Evolutionary conservation across 306 rosid species (phyloP), one percentile per base, ranked within the genome.

Genomic region (Quercus robur): DNA sequence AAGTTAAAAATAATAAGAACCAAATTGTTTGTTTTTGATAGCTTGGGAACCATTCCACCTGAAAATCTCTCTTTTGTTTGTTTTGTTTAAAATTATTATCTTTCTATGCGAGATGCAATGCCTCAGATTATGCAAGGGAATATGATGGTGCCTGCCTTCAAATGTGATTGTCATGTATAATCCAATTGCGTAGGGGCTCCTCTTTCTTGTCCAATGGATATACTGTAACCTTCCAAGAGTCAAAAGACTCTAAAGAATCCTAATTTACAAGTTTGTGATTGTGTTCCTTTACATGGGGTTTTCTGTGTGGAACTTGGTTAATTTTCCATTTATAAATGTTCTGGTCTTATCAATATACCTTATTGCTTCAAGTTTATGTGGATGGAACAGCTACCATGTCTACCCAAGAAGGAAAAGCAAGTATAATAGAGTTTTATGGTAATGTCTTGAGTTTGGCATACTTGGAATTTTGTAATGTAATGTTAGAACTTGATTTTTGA

Each of bases 331-430:
- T 62, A 33, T 57, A 74, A 81, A 68, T 75, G 74, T 70, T 52
- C 26, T 81, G 74, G 61, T 56, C 73, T 44, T 56, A 59, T 28
- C 71, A 83, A 71, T 59, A 76, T 77, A 21, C 55, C 57, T 76
- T 78, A 19, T 41, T 77, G 69, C 49, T 80, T 77, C 85, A 94
- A 97, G 97, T 94, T 67, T 91, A 91, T 75, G 97, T 91, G 88
- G 99, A 94, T 81, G 99, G 99, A 56, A 85, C 97, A 69, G 93
- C 97, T 75, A 94, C 97, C 76, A 91, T 94, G 97, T 87, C 97
- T 69, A 90, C 90, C 13, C 91, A 91, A 76, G 97, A 94, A 84
- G 90, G 95, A 76, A 94, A 90, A 91, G 97, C 97, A 20, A 92
- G 97, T 82, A 90, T 94, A 73, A 91, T 94, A 75, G 98, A 94